A percentile compares a stretch with the other conserved stretches of the same genome.
Conservation (phyloP, 306 rosid species). For the Ceratonia siliqua region DNA sequence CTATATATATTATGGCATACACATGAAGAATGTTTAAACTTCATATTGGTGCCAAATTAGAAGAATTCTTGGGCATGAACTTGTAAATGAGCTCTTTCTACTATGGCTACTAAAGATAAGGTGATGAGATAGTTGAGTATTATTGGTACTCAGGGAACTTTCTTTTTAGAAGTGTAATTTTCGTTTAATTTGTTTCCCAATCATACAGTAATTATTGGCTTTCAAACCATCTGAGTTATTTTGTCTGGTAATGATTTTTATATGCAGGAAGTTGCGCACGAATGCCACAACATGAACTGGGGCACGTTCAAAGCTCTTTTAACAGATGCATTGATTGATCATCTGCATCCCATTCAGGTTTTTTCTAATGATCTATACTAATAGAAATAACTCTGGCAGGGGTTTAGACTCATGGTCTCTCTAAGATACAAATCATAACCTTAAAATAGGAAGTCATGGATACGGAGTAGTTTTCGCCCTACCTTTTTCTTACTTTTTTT, state of each 20-base stretch:
- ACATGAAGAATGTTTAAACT: neutral
- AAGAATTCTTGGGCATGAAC: conserved; percentile 21
- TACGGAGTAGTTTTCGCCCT: neutral
- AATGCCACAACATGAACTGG: conserved; percentile 88
- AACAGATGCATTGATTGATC: conserved; percentile 76
- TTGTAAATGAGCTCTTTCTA: conserved; percentile 28
- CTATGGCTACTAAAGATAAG: neutral
- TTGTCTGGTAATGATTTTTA: conserved; percentile 16
- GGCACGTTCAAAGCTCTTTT: conserved; percentile 79
- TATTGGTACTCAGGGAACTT: neutral
- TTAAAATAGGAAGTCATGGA: neutral
- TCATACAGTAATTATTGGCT: conserved; percentile 20
- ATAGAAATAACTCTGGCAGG: neutral
- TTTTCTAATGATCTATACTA: neutral
- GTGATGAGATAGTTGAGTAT: neutral
- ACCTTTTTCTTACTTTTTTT: neutral
- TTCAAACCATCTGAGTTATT: conserved; percentile 16
- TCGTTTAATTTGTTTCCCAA: neutral
- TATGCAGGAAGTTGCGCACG: conserved; percentile 75
- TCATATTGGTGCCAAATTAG: conserved; percentile 18
- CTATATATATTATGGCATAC: neutral
- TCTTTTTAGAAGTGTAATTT: conserved; percentile 15
- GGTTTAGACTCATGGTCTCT: neutral
- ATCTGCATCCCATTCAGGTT: conserved; percentile 94
- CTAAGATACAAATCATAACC: neutral